These are phyloP conservation scores for Fonsecaea pugnacius DNA, from an alignment of 2,329 filamentous ascomycete species.

Conservation along the genomic window DNA sequence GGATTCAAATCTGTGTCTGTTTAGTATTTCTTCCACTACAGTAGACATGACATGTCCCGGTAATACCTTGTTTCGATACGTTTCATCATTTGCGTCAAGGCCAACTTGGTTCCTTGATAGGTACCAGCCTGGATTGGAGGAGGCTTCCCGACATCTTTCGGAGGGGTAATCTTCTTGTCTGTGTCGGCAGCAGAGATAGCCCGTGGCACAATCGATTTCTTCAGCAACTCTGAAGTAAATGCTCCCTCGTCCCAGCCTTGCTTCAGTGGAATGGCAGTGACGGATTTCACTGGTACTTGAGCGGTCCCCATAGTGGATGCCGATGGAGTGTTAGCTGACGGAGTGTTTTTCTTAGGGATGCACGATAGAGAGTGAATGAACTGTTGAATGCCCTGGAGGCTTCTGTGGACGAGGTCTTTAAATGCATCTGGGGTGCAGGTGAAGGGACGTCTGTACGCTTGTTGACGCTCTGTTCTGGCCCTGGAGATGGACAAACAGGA, in stretches of 20 bases:
- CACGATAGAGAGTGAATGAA: constrained; percentile 3
- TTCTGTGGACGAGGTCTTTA: background rate
- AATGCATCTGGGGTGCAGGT: constrained; percentile 2
- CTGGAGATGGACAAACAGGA: background rate
- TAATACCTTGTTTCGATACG: constrained; percentile 16
- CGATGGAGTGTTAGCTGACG: background rate
- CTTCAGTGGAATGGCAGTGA: constrained; percentile 8
- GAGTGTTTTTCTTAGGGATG: background rate
- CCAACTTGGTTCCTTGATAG: constrained; percentile 32
- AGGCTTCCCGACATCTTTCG: constrained; percentile 13
- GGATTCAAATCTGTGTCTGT: constrained; percentile 17
- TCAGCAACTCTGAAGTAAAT: constrained; percentile 27
- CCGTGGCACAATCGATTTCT: constrained; percentile 23
- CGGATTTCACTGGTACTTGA: background rate
- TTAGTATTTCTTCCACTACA: background rate
- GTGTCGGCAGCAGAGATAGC: constrained; percentile 5
- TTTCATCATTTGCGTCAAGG: constrained; percentile 22
- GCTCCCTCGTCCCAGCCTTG: constrained; percentile 30
- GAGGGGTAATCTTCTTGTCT: constrained; percentile 6
- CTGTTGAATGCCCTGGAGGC: background rate
- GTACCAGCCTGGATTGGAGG: constrained; percentile 26
- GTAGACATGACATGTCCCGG: background rate
- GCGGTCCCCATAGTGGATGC: background rate
- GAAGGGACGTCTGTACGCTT: background rate
- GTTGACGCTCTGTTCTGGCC: background rate